Base-by-base conservation (phyloP, 768 basidiomycete genomes). In the Glaciozyma antarctica region DNA sequence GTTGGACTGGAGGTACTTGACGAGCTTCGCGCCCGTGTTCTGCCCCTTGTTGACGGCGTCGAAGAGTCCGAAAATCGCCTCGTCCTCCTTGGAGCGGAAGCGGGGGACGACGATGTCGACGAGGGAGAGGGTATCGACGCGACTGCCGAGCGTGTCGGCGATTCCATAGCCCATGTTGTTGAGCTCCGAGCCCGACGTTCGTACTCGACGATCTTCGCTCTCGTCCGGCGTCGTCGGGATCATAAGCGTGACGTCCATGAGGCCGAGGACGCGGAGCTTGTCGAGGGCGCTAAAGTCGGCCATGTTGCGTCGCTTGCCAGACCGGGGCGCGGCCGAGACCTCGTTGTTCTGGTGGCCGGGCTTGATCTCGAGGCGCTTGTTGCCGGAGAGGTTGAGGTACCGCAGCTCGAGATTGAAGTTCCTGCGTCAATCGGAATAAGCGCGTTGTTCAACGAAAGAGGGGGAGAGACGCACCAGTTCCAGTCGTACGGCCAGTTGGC, bases 401-500 rank as follows among this genome's bases (percentile, higher is more conserved):
- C 84, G 85, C 63, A 99, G 82, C 66, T 88, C 87, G 69, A 85
- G 84, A 76, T 98, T 99, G 81, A 91, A 95, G 75, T 97, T 98
- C 93, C 94, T 95, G 69, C 10, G 49, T 26, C 34, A 17, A 19
- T 24, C 0, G 17, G 1, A 1, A 44, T 51, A 13, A 58, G 48
- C 7, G 45, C 62, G 49, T 9, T 32, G 30, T 16, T 65, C 62
- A 44, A 7, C 6, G 3, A 43, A 22, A 41, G 45, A 34, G 43
- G 47, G 34, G 55, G 49, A 26, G 21, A 55, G n/a, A 78, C 84
- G 57, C 69, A 94, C 94, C 95, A 97, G 75, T 99, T 98, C 93
- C 93, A 98, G 78, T 99, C 95, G 76, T 92, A 98, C 75, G 94
- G 90, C 87, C 87, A 92, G 73, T 99, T 99, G 71, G 90, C 88